Evolutionary conservation across 257 asterid genomes (phyloP), one percentile per base, ranked within the genome.

Genomic region (Penstemon davidsonii): DNA sequence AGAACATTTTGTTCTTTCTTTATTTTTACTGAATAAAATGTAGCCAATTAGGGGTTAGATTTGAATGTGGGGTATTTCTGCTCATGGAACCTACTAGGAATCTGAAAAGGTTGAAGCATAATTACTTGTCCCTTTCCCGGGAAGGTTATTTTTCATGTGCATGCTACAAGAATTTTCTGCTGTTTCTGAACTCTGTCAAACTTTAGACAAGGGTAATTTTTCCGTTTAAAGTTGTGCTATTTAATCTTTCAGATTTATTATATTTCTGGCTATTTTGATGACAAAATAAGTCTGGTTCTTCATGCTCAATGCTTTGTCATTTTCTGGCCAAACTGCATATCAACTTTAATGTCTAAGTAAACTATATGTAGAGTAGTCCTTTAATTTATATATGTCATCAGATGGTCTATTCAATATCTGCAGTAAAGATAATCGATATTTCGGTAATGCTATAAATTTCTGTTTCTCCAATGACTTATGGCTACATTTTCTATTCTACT

Each of bases 191-290:
- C 51, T 5, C 11, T 11, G 10, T 45, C 8, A 3, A 45, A 8
- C 9, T 8, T 45, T 45, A 25, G 33, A 36, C 49, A 45, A 33
- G 55, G 10, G 4, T 39, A 42, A 38, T 3, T 43, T 45, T 42
- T 6, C 44, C 7, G 9, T 56, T 19, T 57, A 8, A 47, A 60
- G 18, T 65, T 69, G 49, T 61, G 69, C 68, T 47, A 43, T 66
- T 59, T 59, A 64, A 69, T 52, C 75, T 59, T 54, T 55, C 78
- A 52, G 68, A 13, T 6, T 52, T 11, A 36, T 61, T 18, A 49
- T 54, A 5, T 7, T 37, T 19, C 59, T 62, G 44, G 59, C 19
- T 78, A 8, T 55, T 15, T n/a, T 15, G 38, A 36, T 33, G 37
- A 12, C 57, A 18, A 5, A 4, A 18, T 63, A 19, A 71, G 39